A percentile compares a stretch with the other conserved stretches of the same genome.
Evolutionary conservation across 805 yeast genomes (phyloP).

Genomic region (Ogataea glucozyma): DNA sequence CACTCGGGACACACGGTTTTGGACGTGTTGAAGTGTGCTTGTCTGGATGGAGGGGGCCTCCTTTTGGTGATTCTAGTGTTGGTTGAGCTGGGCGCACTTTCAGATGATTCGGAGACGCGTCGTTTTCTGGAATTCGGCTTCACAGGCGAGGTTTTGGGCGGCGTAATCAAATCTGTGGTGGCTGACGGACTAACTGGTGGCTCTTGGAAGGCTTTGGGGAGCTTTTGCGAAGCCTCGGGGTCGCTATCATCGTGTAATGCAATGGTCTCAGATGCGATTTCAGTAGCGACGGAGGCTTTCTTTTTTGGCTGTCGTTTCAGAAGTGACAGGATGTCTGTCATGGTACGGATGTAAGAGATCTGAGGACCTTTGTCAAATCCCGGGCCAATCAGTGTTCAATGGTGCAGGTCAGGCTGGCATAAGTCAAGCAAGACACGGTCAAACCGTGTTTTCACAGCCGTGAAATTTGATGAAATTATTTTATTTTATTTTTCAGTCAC

Average conservation of each 20-base stretch:
- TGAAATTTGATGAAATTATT: not conserved
- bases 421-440: too few relatives aligned
- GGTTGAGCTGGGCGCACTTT: not conserved
- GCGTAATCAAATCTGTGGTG: constrained; percentile 10
- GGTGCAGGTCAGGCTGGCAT: too few relatives aligned
- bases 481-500: not conserved
- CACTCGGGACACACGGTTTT: constrained; percentile 47
- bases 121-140: not conserved
- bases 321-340: constrained; percentile 5
- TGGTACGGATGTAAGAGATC: too few relatives aligned
- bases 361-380: too few relatives aligned
- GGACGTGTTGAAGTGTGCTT: constrained; percentile 23
- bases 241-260: too few relatives aligned
- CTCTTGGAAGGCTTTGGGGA: too few relatives aligned
- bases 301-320: constrained; percentile 3
- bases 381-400: too few relatives aligned
- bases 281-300: not conserved
- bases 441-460: too few relatives aligned
- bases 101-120: not conserved
- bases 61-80: too few relatives aligned
- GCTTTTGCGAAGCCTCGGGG: too few relatives aligned
- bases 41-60: constrained; percentile 10
- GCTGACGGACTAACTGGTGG: too few relatives aligned
- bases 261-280: too few relatives aligned
- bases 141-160: constrained; percentile 16